Base-by-base conservation (phyloP, 345 rosid genomes). In the Cardamine occulta region DNA sequence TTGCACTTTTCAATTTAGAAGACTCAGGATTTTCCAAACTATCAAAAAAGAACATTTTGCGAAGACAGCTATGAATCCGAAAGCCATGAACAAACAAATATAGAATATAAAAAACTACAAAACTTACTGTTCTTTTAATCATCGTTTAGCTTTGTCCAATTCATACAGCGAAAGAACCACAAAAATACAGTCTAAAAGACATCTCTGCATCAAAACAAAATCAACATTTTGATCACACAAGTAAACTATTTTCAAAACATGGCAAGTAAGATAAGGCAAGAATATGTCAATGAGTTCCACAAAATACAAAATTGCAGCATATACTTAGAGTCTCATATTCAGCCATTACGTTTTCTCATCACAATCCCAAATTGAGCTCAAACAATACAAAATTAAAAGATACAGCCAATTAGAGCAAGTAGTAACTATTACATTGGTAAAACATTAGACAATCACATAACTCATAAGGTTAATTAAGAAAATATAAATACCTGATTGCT, bases 251-350 rank as follows among this genome's bases (percentile, higher is more conserved):
- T 56, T 69, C 5, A 52, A 61, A 69, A 54, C 69, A 62, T 69
- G 58, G 48, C 57, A 53, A 69, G 72, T 4, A 63, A 54, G 6
- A 65, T 28, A 28, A 28, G 6, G 6, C 6, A 28, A 24, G 28
- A 24, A 24, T 24, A 24, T 24, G 28, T 24, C 28, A 24, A 24
- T 24, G 28, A 24, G 28, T 24, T 3, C 28, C 28, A 24, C 28
- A 24, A 24, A 24, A 2, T 24, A 24, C 28, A 24, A 24, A 24
- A 24, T 24, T 24, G 28, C 28, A 24, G 28, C 28, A 24, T 2
- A 24, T 77, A 63, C 63, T 47, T 11, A 61, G 80, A 75, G 61
- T 59, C 39, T 88, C n/a, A n/a, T n/a, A n/a, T n/a, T n/a, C n/a
- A n/a, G n/a, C n/a, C n/a, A n/a, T n/a, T n/a, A n/a, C n/a, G n/a